Base-by-base conservation (phyloP, 345 rosid genomes). In the Adansonia digitata region DNA sequence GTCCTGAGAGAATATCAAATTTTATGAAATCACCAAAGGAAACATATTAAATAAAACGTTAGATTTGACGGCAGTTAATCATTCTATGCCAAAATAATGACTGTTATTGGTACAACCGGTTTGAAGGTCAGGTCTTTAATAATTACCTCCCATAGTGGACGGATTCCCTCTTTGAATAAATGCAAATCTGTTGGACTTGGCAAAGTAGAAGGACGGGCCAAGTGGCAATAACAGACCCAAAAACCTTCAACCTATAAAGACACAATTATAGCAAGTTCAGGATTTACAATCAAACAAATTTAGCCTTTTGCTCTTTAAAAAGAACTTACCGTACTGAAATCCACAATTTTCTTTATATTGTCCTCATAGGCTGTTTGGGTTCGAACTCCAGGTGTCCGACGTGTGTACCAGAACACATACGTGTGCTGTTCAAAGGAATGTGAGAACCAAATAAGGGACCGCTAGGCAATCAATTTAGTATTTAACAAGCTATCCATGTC, bases 351-450 rank as follows among this genome's bases (percentile, higher is more conserved):
- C 92, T 88, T 96, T 74, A 93, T 86, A 78, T 96, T 96, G 81
- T 96, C 97, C 83, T 92, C 99, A 6, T 96, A 96, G 7, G 99
- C 88, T 31, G 98, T 85, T 75, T 91, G 97, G 65, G 81, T 86
- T 81, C 97, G 84, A 68, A 89, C 92, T 49, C 99, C 98, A 22
- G 97, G 97, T 24, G 94, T 88, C 56, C 97, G 92, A 62, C 97
- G 97, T 22, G 97, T 93, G 85, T 90, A 93, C 99, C 99, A 96
- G 80, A 93, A 87, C n/a, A 86, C 88, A 84, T 82, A 93, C 85
- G 92, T 96, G 88, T 86, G 81, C 99, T 93, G 81, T 71, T 51
- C 55, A 85, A 7, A 75, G n/a, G 48, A 78, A 77, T 27, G 31
- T 31, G 40, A 73, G 73, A 74, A 64, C 48, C 34, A 64, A 70